A percentile compares a stretch with the other conserved stretches of the same genome.
These are phyloP conservation scores for Boletus edulis DNA, from an alignment of 768 basidiomycete species.

Conservation along the genomic window DNA sequence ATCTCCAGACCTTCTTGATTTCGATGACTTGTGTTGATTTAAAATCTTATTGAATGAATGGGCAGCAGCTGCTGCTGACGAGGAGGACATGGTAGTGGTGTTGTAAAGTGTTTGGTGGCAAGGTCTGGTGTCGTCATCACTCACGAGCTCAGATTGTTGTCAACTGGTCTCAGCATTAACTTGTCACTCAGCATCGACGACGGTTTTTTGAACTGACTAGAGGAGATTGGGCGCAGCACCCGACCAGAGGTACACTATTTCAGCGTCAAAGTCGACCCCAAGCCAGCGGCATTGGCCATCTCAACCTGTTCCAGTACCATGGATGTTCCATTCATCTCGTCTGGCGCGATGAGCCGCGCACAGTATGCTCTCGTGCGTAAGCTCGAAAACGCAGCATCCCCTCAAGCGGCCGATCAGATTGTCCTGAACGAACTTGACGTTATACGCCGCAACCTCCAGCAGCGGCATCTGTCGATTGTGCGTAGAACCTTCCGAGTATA, in stretches of 20 bases:
- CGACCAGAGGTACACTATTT: constrained; percentile 16
- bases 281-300: not conserved
- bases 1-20: constrained; percentile 57
- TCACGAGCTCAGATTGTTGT: constrained; percentile 4
- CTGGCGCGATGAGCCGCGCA: constrained; percentile 71
- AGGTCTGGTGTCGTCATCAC: not conserved
- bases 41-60: constrained; percentile 83
- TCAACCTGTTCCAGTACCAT: constrained; percentile 34
- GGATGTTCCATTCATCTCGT: constrained; percentile 78
- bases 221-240: constrained; percentile 6
- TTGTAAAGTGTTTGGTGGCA: constrained; percentile 7
- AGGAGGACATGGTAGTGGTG: constrained; percentile 20
- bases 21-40: constrained; percentile 66
- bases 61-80: constrained; percentile 40
- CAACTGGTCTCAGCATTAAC: not conserved
- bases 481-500: constrained; percentile 27
- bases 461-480: constrained; percentile 52
- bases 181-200: not conserved
- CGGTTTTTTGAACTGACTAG: not conserved
- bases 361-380: constrained; percentile 77
- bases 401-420: constrained; percentile 58
- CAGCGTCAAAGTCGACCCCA: not conserved
- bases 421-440: constrained; percentile 57
- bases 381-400: constrained; percentile 59
- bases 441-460: constrained; percentile 51